These are phyloP conservation scores for Pelargonium cotyledonis DNA, from an alignment of 441 rosid species.

Conservation along the genomic window DNA sequence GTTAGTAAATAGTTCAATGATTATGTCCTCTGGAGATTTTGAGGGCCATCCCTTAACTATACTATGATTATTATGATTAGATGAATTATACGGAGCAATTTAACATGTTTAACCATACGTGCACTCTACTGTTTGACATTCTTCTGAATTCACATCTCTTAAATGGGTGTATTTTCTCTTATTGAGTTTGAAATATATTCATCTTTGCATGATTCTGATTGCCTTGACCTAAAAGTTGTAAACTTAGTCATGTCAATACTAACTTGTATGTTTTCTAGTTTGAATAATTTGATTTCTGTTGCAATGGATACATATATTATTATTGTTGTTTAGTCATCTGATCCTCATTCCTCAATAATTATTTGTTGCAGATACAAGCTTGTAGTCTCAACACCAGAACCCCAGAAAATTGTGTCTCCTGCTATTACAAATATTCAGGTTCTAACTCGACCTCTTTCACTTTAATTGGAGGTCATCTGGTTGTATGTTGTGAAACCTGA, in stretches of 20 bases:
- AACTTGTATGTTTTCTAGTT: background rate
- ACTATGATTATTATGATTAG: constrained; percentile 2
- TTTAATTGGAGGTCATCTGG: too few species aligned
- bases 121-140: background rate
- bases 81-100: constrained; percentile 3
- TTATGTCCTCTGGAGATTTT: background rate
- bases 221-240: background rate
- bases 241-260: background rate
- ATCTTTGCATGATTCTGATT: background rate
- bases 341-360: constrained; percentile 12
- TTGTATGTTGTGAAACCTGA: too few species aligned
- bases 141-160: background rate
- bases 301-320: constrained; percentile 5
- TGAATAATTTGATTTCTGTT: constrained; percentile 5
- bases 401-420: constrained; percentile 77
- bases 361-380: constrained; percentile 63
- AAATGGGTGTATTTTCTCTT: background rate
- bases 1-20: constrained; percentile 39
- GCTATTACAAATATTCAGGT: constrained; percentile 85
- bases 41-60: background rate
- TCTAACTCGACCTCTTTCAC: background rate
- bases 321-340: background rate
- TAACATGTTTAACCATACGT: background rate
- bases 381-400: constrained; percentile 72
- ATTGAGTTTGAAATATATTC: constrained; percentile 12